Conservation (phyloP, 1,284 basidiomycete species). For the Trametes versicolor region DNA sequence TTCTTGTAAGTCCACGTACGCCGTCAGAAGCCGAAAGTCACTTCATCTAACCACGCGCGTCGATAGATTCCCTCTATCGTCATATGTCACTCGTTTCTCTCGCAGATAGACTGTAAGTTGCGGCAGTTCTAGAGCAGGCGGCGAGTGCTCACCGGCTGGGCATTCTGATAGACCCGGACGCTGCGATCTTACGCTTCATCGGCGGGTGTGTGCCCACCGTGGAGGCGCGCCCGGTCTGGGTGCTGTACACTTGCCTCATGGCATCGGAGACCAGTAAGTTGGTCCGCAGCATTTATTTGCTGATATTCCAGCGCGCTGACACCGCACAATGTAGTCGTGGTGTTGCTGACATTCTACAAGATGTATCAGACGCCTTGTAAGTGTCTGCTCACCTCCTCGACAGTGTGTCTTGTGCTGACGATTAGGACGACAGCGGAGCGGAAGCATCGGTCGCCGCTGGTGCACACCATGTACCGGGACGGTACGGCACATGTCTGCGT, state of each 20-base stretch:
- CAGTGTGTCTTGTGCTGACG: background rate
- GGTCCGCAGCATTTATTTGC: background rate
- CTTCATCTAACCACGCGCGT: background rate
- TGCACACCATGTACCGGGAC: constrained; percentile 23
- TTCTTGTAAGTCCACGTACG: background rate
- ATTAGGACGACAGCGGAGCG: background rate
- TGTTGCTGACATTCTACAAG: constrained; percentile 25
- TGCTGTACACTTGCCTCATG: constrained; percentile 10
- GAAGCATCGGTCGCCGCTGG: constrained; percentile 11
- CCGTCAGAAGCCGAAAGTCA: background rate
- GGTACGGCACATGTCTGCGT: background rate
- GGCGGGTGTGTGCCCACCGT: constrained; percentile 19
- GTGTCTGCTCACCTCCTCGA: background rate
- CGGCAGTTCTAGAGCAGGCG: background rate
- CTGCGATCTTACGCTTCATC: constrained; percentile 3
- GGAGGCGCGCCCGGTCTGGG: constrained; percentile 13
- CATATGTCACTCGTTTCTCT: background rate
- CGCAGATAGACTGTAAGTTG: background rate
- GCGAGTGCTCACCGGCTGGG: background rate
- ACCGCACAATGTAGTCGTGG: constrained; percentile 7
- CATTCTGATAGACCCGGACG: background rate
- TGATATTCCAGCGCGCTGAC: background rate
- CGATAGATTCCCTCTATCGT: background rate
- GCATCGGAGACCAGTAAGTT: constrained; percentile 17
- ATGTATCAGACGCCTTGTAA: constrained; percentile 14